These are phyloP conservation scores for Cryphonectria nitschkei DNA, from an alignment of 2,329 filamentous ascomycete species.

Conservation along the genomic window DNA sequence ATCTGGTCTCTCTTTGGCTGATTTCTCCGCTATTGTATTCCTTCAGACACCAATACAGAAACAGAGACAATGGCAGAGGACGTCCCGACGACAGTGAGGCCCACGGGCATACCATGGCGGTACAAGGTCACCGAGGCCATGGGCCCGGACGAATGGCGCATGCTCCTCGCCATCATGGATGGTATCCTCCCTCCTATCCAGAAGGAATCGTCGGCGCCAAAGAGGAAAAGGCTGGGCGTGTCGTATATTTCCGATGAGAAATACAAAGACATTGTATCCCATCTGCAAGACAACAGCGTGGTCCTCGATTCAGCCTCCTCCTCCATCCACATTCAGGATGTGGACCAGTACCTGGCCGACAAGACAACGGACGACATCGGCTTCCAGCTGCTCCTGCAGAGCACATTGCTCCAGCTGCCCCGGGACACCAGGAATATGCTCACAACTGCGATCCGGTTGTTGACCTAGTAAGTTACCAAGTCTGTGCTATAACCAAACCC, in stretches of 20 bases:
- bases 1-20: neutral
- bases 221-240: constrained; percentile 10
- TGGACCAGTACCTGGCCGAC: constrained; percentile 34
- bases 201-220: constrained; percentile 25
- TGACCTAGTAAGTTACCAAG: constrained; percentile 23
- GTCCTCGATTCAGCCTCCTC: constrained; percentile 16
- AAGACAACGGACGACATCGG: constrained; percentile 30
- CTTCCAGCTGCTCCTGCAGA: constrained; percentile 32
- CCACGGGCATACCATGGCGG: constrained; percentile 36
- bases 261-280: constrained; percentile 24
- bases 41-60: neutral
- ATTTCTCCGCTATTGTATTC: neutral
- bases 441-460: constrained; percentile 27
- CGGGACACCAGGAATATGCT: constrained; percentile 27
- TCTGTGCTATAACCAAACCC: neutral
- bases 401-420: constrained; percentile 30
- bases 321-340: constrained; percentile 14
- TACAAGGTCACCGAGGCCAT: constrained; percentile 26
- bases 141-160: constrained; percentile 30
- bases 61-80: neutral
- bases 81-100: constrained; percentile 9
- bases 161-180: constrained; percentile 35
- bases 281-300: constrained; percentile 20
- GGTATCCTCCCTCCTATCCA: constrained; percentile 31
- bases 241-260: constrained; percentile 30